These are phyloP conservation scores for Solanum hybrid DNA, from an alignment of 305 asterid species.

Conservation along the genomic window DNA sequence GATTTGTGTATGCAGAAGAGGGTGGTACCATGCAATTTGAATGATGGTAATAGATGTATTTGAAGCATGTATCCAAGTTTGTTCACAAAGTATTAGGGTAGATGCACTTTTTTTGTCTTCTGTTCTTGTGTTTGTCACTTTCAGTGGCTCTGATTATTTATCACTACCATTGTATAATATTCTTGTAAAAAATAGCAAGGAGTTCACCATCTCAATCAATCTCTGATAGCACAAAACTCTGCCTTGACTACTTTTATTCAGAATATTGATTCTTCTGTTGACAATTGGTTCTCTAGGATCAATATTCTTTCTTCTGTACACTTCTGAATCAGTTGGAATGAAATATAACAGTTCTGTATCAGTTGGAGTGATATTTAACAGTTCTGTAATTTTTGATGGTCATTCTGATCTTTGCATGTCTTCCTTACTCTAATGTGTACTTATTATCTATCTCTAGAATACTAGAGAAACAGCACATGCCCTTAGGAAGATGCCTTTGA, in stretches of 20 bases:
- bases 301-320: neutral
- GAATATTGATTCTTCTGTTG: neutral
- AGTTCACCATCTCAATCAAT: neutral
- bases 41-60: neutral
- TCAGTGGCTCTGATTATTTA: neutral
- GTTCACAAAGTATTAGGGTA: neutral
- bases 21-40: neutral
- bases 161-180: neutral
- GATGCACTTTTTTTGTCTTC: neutral
- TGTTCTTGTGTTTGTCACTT: neutral
- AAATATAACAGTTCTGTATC: neutral
- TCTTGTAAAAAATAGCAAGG: neutral
- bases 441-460: slow-evolving; percentile 19
- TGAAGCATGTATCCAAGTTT: neutral
- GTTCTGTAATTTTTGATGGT: neutral
- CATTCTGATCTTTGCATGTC: neutral
- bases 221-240: neutral
- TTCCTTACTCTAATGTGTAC: neutral
- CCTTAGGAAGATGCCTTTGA: slow-evolving; percentile 46
- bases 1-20: neutral
- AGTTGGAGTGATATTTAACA: neutral
- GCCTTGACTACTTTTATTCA: neutral
- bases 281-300: neutral
- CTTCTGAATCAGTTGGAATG: neutral
- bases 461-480: slow-evolving; percentile 71